Evolutionary conservation across 805 yeast species (phyloP), one percentile per base, ranked within the genome.

Genomic region (Saccharomyces paradoxus): DNA sequence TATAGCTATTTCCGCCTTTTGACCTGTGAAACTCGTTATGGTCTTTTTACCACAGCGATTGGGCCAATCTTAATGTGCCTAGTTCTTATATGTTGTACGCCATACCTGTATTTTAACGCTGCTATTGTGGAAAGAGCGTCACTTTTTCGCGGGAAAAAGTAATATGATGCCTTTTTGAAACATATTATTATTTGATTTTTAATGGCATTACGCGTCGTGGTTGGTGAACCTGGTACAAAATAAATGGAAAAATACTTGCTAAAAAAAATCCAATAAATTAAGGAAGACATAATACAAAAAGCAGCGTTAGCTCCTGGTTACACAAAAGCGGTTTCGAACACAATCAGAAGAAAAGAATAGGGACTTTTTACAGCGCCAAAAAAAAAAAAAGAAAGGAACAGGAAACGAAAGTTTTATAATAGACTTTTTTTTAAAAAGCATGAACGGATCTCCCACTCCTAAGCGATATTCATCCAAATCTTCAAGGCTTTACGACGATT

Each of bases 381-480:
- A 37, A 37, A 37, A 37, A 37, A 9, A 37, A 17, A 17, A 37
- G 4, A 37, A 37, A 37, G n/a, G n/a, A 37, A 17, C 7, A 37
- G 17, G 6, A 6, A 32, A 8, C 41, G 9, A 32, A 17, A 10
- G 13, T 12, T n/a, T 17, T 37, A 17, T 37, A 37, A 21, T 37
- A 21, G 10, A 8, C 44, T 37, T 17, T 21, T 17, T 26, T 26
- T 21, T 17, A 37, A 24, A 37, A 7, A 37, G 8, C 24, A 65
- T 66, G 70, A 62, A 66, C 49, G 53, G 60, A 41, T 66, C 69
- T 17, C 71, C 71, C 4, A 67, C 71, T 2, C 71, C 71, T 22
- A 61, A 61, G 44, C 64, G 71, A 41, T 66, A 67, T 51, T 49
- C 56, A 30, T 60, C 63, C 30, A 55, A 60, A 37, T 53, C 56